Percentiles rank a stretch among this genome's conserved stretches.
These are phyloP conservation scores for Penicillium parvum DNA, from an alignment of 495 filamentous ascomycete species.

Conservation along the genomic window DNA sequence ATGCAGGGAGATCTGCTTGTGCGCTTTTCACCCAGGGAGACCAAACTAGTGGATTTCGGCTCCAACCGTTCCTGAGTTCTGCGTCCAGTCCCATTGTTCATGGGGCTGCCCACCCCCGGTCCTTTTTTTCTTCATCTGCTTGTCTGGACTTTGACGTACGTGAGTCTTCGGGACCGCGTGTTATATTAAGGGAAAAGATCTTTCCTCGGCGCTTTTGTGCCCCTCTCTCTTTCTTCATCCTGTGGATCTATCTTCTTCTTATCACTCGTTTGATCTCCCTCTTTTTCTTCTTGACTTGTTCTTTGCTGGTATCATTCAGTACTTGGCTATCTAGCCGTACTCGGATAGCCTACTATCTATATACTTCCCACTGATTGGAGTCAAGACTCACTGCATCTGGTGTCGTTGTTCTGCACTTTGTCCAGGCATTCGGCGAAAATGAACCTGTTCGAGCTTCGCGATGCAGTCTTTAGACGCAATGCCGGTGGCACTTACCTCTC, in stretches of 20 bases:
- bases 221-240: not conserved
- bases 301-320: not conserved
- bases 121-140: not conserved
- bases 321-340: not conserved
- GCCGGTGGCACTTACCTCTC: constrained; percentile 20
- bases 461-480: constrained; percentile 15
- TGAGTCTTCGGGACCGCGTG: too few species aligned
- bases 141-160: too few species aligned
- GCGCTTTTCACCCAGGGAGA: constrained; percentile 7
- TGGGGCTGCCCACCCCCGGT: constrained; percentile 3
- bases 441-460: constrained; percentile 9
- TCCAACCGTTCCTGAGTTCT: constrained; percentile 11
- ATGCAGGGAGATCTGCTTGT: constrained; percentile 17
- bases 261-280: constrained; percentile 6
- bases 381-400: too few species aligned
- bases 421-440: constrained; percentile 10
- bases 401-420: too few species aligned
- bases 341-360: not conserved
- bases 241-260: constrained; percentile 1
- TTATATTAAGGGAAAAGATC: constrained; percentile 6
- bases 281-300: not conserved
- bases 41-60: constrained; percentile 17
- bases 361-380: too few species aligned
- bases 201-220: not conserved
- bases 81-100: constrained; percentile 15